Evolutionary conservation across 2,329 filamentous ascomycete genomes (phyloP).

Genomic region (Rasamsonia emersonii): DNA sequence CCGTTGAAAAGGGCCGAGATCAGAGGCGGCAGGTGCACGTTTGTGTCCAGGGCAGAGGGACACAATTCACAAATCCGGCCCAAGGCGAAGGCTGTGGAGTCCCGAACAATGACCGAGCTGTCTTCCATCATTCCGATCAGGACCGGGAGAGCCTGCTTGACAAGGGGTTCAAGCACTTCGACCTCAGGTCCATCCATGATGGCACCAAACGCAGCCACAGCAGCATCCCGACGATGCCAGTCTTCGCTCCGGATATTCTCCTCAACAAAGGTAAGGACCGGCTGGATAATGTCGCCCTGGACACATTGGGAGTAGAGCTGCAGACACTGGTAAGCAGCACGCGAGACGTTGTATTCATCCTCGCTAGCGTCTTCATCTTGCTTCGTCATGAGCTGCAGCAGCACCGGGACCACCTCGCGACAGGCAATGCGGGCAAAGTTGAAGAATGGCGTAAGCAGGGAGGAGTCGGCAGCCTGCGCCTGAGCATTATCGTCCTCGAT

Average conservation of each 20-base stretch:
- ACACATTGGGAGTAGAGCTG: conserved; percentile 94
- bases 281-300: conserved; percentile 70
- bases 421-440: conserved; percentile 92
- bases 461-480: conserved; percentile 63
- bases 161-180: conserved; percentile 81
- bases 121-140: conserved; percentile 92
- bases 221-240: conserved; percentile 91
- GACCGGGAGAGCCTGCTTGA: conserved; percentile 89
- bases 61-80: conserved; percentile 93
- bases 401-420: conserved; percentile 85
- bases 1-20: conserved; percentile 86
- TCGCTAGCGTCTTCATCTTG: conserved; percentile 96
- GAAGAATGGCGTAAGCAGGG: conserved; percentile 85
- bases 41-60: conserved; percentile 81
- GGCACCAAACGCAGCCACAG: conserved; percentile 92
- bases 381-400: conserved; percentile 82
- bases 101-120: conserved; percentile 77
- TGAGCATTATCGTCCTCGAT: conserved; percentile 95
- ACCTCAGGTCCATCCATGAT: conserved; percentile 99
- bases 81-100: conserved; percentile 91
- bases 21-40: conserved; percentile 70
- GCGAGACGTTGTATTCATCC: conserved; percentile 94
- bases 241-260: conserved; percentile 80
- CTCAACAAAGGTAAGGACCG: conserved; percentile 87
- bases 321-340: conserved; percentile 91